Evolutionary conservation across 1,139 yeast genomes (phyloP).

Genomic region (Petasospora fabianii): DNA sequence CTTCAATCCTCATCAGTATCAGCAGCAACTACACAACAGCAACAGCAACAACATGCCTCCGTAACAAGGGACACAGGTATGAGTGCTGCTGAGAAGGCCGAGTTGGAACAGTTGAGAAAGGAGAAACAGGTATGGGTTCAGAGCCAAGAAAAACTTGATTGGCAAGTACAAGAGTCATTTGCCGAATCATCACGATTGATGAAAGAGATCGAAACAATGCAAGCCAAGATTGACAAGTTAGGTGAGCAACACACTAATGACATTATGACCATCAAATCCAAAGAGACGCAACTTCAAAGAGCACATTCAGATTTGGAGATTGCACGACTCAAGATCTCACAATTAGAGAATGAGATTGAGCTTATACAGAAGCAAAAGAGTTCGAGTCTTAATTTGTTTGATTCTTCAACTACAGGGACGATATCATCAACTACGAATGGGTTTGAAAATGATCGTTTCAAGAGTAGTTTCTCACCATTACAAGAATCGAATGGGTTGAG

Average conservation of each 20-base stretch:
- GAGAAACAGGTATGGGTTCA: constrained; percentile 52
- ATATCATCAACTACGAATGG: constrained; percentile 1
- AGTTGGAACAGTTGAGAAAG: constrained; percentile 47
- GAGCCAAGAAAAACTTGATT: constrained; percentile 40
- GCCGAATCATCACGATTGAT: constrained; percentile 40
- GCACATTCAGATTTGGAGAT: constrained; percentile 58
- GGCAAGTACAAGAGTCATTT: constrained; percentile 39
- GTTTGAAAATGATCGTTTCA: constrained; percentile 12
- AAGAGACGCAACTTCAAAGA: constrained; percentile 62
- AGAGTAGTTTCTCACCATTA: constrained; percentile 13
- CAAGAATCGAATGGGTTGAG: constrained; percentile 21
- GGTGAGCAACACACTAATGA: constrained; percentile 48
- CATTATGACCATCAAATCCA: constrained; percentile 53
- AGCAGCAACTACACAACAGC: too few species aligned
- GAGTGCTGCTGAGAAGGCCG: constrained; percentile 30
- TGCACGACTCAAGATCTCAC: constrained; percentile 44
- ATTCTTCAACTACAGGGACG: neutral
- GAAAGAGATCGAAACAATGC: constrained; percentile 38
- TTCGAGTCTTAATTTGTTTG: constrained; percentile 7
- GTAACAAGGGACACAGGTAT: constrained; percentile 8
- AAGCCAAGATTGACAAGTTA: constrained; percentile 36
- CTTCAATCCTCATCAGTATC: constrained; percentile 20
- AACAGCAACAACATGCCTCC: too few species aligned
- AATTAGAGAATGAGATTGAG: constrained; percentile 51
- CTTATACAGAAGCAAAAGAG: constrained; percentile 34